phyloP scores from a whole-genome alignment of 768 basidiomycete species.

The Lyophyllum atratum region DNA sequence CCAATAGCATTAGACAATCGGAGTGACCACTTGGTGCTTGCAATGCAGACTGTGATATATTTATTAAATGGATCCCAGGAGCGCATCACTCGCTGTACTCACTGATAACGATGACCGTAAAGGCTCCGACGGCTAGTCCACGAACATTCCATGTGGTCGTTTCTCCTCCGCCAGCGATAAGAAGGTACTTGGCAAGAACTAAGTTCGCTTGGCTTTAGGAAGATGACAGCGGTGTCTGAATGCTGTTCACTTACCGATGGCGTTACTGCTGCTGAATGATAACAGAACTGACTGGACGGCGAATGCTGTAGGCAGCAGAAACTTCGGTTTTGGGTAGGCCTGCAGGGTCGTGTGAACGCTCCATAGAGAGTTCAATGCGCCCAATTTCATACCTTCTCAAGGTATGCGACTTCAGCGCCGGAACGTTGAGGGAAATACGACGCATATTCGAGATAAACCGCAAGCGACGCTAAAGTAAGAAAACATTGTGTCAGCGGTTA shows the following conservation, averaged over 20 bases:
- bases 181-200: slow-evolving; percentile 39
- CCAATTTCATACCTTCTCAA: slow-evolving; percentile 35
- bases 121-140: slow-evolving; percentile 35
- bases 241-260: slow-evolving; percentile 28
- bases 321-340: slow-evolving; percentile 44
- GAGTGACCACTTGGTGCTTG: slow-evolving; percentile 39
- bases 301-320: slow-evolving; percentile 44
- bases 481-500: neutral
- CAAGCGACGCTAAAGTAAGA: slow-evolving; percentile 27
- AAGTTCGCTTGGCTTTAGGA: neutral
- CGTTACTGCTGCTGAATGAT: slow-evolving; percentile 40
- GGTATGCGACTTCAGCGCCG: slow-evolving; percentile 50
- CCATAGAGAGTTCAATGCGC: neutral
- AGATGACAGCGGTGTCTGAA: neutral
- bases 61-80: neutral
- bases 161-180: slow-evolving; percentile 31
- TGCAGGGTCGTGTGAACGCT: slow-evolving; percentile 13
- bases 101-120: slow-evolving; percentile 32
- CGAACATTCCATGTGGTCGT: slow-evolving; percentile 34
- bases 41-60: slow-evolving; percentile 27
- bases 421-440: slow-evolving; percentile 51
- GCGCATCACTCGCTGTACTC: neutral
- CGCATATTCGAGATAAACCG: slow-evolving; percentile 46
- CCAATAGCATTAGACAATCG: slow-evolving; percentile 36
- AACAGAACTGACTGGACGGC: slow-evolving; percentile 41